Percentiles rank a stretch among this genome's conserved stretches.
Evolutionary conservation across 2,329 filamentous ascomycete species (phyloP).

Genomic region (Trichoderma atrobrunneum): DNA sequence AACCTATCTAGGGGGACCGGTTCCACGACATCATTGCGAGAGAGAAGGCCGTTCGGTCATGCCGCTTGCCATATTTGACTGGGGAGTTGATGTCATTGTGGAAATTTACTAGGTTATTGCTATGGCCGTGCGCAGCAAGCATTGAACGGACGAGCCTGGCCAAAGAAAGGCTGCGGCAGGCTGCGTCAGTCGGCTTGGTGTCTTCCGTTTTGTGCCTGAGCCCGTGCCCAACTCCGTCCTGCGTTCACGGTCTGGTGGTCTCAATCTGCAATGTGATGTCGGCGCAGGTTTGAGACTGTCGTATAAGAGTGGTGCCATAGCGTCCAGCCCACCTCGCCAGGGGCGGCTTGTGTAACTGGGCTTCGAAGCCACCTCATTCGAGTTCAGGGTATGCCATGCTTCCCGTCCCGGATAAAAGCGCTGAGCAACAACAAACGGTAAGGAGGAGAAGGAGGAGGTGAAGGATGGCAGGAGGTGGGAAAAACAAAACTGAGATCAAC

Average conservation of each 20-base stretch:
- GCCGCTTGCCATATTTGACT: slow-evolving; percentile 7
- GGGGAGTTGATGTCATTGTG: slow-evolving; percentile 21
- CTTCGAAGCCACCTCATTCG: background rate
- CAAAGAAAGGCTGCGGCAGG: background rate
- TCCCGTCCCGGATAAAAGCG: background rate
- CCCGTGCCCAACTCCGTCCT: slow-evolving; percentile 9
- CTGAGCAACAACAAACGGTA: slow-evolving; percentile 4
- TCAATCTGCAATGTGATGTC: slow-evolving; percentile 5
- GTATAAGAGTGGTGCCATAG: slow-evolving; percentile 4
- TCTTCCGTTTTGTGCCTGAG: slow-evolving; percentile 11
- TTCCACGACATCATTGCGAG: slow-evolving; percentile 15
- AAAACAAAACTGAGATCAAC: background rate
- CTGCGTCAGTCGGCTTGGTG: slow-evolving; percentile 5
- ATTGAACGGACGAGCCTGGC: slow-evolving; percentile 7
- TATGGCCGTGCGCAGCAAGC: slow-evolving; percentile 5
- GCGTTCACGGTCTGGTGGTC: background rate
- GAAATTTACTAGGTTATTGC: slow-evolving; percentile 7
- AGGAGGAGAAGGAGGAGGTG: background rate
- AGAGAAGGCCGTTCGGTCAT: slow-evolving; percentile 16
- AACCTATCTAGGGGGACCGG: slow-evolving; percentile 2
- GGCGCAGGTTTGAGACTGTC: background rate
- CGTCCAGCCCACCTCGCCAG: background rate
- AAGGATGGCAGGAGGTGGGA: background rate
- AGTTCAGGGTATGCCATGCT: background rate
- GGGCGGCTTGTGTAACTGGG: background rate